Evolutionary conservation across 2,329 filamentous ascomycete species (phyloP).

Genomic region (Magnaporthales sp.): DNA sequence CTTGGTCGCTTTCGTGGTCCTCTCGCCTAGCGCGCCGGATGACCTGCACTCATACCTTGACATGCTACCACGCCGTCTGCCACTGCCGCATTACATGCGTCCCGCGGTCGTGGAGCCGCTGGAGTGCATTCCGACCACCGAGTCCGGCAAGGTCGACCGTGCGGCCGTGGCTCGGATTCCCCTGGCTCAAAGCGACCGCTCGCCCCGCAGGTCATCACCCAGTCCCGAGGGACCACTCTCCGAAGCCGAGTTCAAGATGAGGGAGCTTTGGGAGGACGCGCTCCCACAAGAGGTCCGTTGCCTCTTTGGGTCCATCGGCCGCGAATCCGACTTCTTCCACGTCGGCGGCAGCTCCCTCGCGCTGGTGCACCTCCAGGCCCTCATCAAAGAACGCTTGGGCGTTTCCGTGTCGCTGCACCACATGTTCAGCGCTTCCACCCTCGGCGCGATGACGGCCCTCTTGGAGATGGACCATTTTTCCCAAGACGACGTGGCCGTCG

Average conservation of each 20-base stretch:
- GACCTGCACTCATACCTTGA: background rate
- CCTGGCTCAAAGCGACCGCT: background rate
- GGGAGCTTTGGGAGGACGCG: background rate
- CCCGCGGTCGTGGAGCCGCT: background rate
- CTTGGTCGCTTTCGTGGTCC: background rate
- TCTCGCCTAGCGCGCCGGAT: background rate
- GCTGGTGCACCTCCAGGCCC: constrained; percentile 26
- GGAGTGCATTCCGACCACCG: background rate
- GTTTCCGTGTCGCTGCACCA: constrained; percentile 22
- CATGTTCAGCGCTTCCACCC: constrained; percentile 26
- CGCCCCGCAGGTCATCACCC: too few relatives aligned
- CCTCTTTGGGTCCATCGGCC: constrained; percentile 1
- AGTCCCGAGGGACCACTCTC: background rate
- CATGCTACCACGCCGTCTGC: background rate
- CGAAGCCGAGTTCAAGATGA: background rate
- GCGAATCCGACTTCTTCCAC: constrained; percentile 24
- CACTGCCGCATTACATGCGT: background rate
- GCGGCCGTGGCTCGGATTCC: background rate
- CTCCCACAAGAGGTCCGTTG: background rate
- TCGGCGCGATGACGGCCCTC: constrained; percentile 27
- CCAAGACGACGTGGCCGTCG: too few relatives aligned
- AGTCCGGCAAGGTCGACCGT: background rate
- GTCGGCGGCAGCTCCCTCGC: constrained; percentile 15
- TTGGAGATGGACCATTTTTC: too few relatives aligned
- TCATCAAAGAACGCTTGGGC: constrained; percentile 22